Evolutionary conservation across 768 basidiomycete genomes (phyloP), one percentile per base, ranked within the genome.

Genomic region (Pilatotrama ljubarskyi): DNA sequence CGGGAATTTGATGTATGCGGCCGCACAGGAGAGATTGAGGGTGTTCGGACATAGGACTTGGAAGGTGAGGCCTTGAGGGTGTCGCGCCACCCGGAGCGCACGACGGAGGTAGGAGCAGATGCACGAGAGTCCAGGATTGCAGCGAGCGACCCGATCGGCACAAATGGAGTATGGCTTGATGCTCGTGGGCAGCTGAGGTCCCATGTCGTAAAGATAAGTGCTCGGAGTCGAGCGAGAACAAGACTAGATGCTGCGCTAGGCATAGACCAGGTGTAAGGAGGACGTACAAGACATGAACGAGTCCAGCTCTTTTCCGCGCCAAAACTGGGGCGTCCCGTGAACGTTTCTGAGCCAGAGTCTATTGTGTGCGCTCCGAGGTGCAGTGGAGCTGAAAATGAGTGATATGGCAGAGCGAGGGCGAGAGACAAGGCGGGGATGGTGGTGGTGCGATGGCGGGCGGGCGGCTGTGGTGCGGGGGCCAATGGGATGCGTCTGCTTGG

Each of bases 251-350:
- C 26, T 41, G 51, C 35, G 47, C 26, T 22, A 13, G 43, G n/a
- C 35, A n/a, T n/a, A 38, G 47, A 40, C 36, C 32, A 43, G 48
- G 32, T 22, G 52, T 59, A 51, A 55, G 17, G 26, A 43, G 46
- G 59, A 61, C 59, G 59, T 61, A 61, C 59, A 61, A 61, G 59
- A 61, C 52, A 29, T 4, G 35, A 36, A 54, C 26, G 41, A 22
- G 32, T 8, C 15, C 50, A 13, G 50, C 43, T n/a, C 18, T 24
- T 13, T 5, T 7, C 29, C 29, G 37, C 10, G 18, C 18, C 11
- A 18, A 48, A 4, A 22, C 13, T 6, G 13, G 18, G 20, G 37
- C 35, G 50, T 14, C 50, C 36, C 50, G 50, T 38, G 50, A 37
- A 48, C 46, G 44, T 38, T 37, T 15, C 22, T 14, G 22, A 38